Base-by-base conservation (phyloP, 108 stramenopile species). In the Skeletonema tropicum region DNA sequence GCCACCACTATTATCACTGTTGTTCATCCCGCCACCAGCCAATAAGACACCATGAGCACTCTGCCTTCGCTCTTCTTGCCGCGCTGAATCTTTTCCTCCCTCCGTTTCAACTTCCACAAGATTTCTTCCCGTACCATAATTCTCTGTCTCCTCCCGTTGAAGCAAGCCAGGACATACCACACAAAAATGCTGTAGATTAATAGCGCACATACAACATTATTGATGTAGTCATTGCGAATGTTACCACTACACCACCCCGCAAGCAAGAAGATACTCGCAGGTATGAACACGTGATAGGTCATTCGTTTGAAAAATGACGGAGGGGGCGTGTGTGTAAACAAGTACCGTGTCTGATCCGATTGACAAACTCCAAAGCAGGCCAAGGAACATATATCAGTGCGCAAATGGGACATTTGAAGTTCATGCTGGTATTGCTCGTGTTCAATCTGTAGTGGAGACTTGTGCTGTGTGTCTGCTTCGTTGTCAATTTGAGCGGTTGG, bases 331-430 rank as follows among this genome's bases (percentile, higher is more conserved):
- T 89, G 87, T 13, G 80, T 86, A 57, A 91, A 60, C 6, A 92
- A 57, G 58, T 87, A 94, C 0, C 91, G 88, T 55, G 91, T 85
- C n/a, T 90, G 77, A 65, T 94, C 93, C 30, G 70, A 69, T 71
- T 92, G 91, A 1, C 92, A 64, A 26, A 90, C 57, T 30, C 93
- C 93, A 67, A 90, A 90, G 71, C 91, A 92, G 1, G 88, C 73
- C 2, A 94, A 55, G 17, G 90, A 74, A 67, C 93, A 94, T 25
- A 88, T 84, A 57, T 94, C 93, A 21, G 86, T 81, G 64, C 92
- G 32, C 59, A 57, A 5, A 76, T 82, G 12, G 69, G 79, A 68
- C 74, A 65, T 29, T 55, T 64, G 62, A 60, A 89, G 19, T 19
- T 49, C 19, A 19, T 49, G 48, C 17, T 13, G n/a, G 48, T 49